Percentiles rank a stretch among this genome's conserved stretches.
phyloP scores from a whole-genome alignment of 164 flowering plant species.

The Malania oleifera region DNA sequence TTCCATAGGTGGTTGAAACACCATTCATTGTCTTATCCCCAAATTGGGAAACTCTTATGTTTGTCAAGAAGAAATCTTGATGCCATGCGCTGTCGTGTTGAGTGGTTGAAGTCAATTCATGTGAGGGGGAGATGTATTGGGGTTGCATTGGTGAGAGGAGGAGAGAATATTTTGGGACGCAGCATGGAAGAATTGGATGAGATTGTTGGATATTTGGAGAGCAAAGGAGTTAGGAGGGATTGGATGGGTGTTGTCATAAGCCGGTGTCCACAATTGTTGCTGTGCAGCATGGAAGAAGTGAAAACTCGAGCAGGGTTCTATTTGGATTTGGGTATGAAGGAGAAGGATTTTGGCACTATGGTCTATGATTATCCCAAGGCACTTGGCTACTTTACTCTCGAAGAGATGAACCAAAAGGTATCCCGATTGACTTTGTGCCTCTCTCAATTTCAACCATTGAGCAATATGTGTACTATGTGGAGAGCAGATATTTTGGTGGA shows the following conservation, averaged over 20 bases:
- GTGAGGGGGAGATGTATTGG: constrained; percentile 73
- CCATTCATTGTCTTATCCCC: constrained; percentile 69
- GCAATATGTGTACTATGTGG: too few relatives aligned
- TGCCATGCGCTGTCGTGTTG: constrained; percentile 34
- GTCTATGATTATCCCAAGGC: constrained; percentile 2
- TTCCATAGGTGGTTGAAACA: constrained; percentile 88
- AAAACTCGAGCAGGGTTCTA: background rate
- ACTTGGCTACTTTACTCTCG: constrained; percentile 4
- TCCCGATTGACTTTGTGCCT: too few relatives aligned
- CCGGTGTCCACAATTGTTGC: constrained; percentile 68
- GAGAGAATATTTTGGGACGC: constrained; percentile 44
- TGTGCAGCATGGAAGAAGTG: constrained; percentile 5
- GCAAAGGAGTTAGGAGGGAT: constrained; percentile 69
- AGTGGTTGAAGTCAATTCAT: constrained; percentile 73
- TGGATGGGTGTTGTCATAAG: constrained; percentile 88
- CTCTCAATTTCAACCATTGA: too few relatives aligned
- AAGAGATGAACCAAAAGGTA: constrained; percentile 8
- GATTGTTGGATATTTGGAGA: constrained; percentile 56
- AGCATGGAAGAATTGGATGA: constrained; percentile 59
- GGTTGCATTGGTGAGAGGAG: constrained; percentile 45
- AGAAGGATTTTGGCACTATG: constrained; percentile 1
- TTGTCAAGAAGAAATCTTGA: constrained; percentile 57
- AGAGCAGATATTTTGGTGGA: too few relatives aligned
- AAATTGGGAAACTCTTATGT: constrained; percentile 77
- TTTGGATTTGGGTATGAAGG: constrained; percentile 5